Evolutionary conservation across 192 early-diverging fungal species (phyloP), one percentile per base, ranked within the genome.

Genomic region (Podochytrium sp.): DNA sequence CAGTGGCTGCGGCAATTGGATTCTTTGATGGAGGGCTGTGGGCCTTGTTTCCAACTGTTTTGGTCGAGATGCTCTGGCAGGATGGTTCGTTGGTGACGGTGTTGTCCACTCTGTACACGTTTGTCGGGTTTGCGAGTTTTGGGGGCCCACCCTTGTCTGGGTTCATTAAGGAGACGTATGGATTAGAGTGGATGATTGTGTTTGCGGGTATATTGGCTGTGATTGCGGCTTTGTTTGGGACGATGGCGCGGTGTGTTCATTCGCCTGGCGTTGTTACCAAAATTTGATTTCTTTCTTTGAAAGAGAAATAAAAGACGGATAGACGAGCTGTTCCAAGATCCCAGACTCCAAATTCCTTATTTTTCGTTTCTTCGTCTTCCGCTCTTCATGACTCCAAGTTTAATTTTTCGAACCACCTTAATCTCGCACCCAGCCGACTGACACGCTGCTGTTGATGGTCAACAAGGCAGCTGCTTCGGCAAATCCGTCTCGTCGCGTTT

Each of bases 1-100:
- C 25, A 38, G 20, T 55, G 18, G 34, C 23, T 7, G 47, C 66
- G 2, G 51, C 34, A 20, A 69, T 25, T 69, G 66, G 66, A 3
- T 69, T 69, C 32, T 69, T 69, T 35, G 66, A 55, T 34, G 66
- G 66, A 23, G 66, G 27, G 18, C 55, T 69, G 33, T 69, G 66
- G 66, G 20, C 7, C 20, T 27, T 87, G 20, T 65, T 84, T n/a
- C 82, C 82, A 10, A 53, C 72, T 34, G 74, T 71, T 23, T 29
- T 58, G 6, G 53, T 53, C 2, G 42, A 52, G 5, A 41, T 76
- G 32, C 72, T 76, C 32, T 65, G 74, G 16, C 10, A 14, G 2
- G 55, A 52, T 18, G 32, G 30, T 23, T 27, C 37, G 25, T 29
- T 76, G 20, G 64, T 50, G 18, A 76, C 64, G 25, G 50, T 71